These are phyloP conservation scores for Candida albicans DNA, from an alignment of 1,139 yeast species.

Conservation along the genomic window DNA sequence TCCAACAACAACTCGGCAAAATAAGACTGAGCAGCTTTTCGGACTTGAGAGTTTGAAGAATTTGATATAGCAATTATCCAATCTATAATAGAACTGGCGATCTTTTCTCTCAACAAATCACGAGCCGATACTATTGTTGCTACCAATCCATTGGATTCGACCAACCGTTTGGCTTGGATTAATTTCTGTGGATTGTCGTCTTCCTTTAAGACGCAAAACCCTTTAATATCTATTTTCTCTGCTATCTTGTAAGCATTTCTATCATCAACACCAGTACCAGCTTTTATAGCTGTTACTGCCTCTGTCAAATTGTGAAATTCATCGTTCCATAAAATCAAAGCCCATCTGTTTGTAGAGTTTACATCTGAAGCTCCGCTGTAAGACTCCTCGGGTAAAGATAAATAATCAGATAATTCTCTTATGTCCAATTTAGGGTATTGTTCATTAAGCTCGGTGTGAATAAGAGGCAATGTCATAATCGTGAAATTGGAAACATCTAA, in stretches of 20 bases:
- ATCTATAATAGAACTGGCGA: conserved; percentile 41
- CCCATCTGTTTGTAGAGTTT: conserved; percentile 34
- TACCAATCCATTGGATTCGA: conserved; percentile 53
- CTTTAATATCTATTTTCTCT: conserved; percentile 31
- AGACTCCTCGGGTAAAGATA: conserved; percentile 28
- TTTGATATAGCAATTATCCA: conserved; percentile 51
- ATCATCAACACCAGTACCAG: conserved; percentile 30
- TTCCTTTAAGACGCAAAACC: conserved; percentile 30
- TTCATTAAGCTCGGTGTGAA: conserved; percentile 29
- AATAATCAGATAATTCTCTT: conserved; percentile 26
- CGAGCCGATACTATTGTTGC: conserved; percentile 51
- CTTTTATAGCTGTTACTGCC: conserved; percentile 43
- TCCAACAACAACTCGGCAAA: conserved; percentile 33
- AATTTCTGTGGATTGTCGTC: conserved; percentile 21
- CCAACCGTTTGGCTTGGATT: conserved; percentile 27
- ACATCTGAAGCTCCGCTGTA: conserved; percentile 32
- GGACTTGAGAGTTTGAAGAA: conserved; percentile 24
- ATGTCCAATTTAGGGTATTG: conserved; percentile 22
- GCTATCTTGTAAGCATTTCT: conserved; percentile 35
- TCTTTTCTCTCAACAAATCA: conserved; percentile 49
- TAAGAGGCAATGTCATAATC: conserved; percentile 34
- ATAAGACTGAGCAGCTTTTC: conserved; percentile 22
- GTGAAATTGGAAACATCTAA: conserved; percentile 46
- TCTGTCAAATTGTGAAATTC: conserved; percentile 61
- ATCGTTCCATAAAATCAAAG: conserved; percentile 68